These are phyloP conservation scores for Rhododendron ferrugineum DNA, from an alignment of 148 eudicot genomes.

Conservation along the genomic window DNA sequence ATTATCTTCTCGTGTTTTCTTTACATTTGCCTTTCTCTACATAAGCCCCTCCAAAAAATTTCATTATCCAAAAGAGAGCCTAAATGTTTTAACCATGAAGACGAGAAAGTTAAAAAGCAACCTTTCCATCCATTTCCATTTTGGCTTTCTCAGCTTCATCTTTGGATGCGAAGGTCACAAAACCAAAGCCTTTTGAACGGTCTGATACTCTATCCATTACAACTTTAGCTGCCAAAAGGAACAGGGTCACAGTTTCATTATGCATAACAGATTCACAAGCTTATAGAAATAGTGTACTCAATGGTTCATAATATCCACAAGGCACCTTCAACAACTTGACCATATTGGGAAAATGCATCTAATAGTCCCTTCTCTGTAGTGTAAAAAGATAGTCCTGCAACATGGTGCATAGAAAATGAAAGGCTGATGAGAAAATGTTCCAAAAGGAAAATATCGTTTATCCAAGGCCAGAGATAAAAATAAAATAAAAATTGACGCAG, in stretches of 20 bases:
- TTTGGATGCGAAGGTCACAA: constrained; percentile 72
- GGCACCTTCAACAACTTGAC: constrained; percentile 69
- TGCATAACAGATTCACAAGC: background rate
- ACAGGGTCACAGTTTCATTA: constrained; percentile 9
- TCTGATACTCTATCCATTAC: constrained; percentile 64
- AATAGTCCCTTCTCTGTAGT: constrained; percentile 62
- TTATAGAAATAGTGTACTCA: background rate
- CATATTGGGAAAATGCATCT: constrained; percentile 75
- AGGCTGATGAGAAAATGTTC: background rate
- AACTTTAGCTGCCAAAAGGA: constrained; percentile 51
- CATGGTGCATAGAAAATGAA: background rate
- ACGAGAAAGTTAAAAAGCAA: constrained; percentile 14
- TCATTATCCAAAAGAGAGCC: background rate
- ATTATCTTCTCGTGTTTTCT: background rate
- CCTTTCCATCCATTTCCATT: constrained; percentile 71
- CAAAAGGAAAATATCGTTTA: background rate
- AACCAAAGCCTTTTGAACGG: constrained; percentile 84
- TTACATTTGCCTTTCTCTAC: background rate
- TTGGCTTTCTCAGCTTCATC: constrained; percentile 75
- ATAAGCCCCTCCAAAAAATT: too few relatives aligned
- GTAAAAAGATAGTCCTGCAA: constrained; percentile 64
- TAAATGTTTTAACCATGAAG: background rate
- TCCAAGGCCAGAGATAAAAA: background rate
- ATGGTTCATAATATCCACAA: background rate
- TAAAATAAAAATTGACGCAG: background rate